A percentile compares a stretch with the other conserved stretches of the same genome.
phyloP scores from a whole-genome alignment of 768 basidiomycete species.

The Cyclocybe aegerita region DNA sequence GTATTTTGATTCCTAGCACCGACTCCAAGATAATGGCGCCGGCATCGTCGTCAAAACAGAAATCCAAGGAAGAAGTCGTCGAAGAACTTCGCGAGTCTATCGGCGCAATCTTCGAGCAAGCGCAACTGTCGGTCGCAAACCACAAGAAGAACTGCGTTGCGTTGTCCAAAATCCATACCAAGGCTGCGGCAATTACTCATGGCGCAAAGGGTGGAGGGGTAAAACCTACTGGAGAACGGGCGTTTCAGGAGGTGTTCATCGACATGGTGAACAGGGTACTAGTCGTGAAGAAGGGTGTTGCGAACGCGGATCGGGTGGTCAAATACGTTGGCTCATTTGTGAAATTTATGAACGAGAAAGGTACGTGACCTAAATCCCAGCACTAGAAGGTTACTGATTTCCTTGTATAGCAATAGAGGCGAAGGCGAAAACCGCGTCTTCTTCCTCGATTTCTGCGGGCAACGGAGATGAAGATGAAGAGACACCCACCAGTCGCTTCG shows the following conservation, averaged over 20 bases:
- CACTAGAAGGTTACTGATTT: background rate
- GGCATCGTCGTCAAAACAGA: slow-evolving; percentile 13
- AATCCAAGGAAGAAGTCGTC: slow-evolving; percentile 20
- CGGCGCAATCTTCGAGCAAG: slow-evolving; percentile 68
- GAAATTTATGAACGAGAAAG: slow-evolving; percentile 78
- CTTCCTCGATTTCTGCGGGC: slow-evolving; percentile 17
- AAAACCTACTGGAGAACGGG: slow-evolving; percentile 73
- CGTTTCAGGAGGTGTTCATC: slow-evolving; percentile 75
- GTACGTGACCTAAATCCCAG: slow-evolving; percentile 38
- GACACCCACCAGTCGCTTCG: slow-evolving; percentile 67
- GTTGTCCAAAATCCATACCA: slow-evolving; percentile 78
- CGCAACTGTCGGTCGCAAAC: slow-evolving; percentile 75
- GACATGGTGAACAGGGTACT: slow-evolving; percentile 73
- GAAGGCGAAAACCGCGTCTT: slow-evolving; percentile 24
- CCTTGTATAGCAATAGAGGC: slow-evolving; percentile 26
- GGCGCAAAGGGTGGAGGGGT: slow-evolving; percentile 35
- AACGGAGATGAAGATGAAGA: slow-evolving; percentile 48
- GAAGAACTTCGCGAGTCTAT: slow-evolving; percentile 35
- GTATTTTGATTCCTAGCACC: background rate
- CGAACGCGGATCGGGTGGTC: slow-evolving; percentile 77
- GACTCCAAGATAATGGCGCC: slow-evolving; percentile 19
- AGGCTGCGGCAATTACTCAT: slow-evolving; percentile 57
- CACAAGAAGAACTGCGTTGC: slow-evolving; percentile 93
- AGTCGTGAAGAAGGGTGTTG: slow-evolving; percentile 82
- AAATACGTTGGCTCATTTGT: slow-evolving; percentile 88